A percentile compares a stretch with the other conserved stretches of the same genome.
Evolutionary conservation across 768 basidiomycete species (phyloP).

Genomic region (Mycena galericulata): DNA sequence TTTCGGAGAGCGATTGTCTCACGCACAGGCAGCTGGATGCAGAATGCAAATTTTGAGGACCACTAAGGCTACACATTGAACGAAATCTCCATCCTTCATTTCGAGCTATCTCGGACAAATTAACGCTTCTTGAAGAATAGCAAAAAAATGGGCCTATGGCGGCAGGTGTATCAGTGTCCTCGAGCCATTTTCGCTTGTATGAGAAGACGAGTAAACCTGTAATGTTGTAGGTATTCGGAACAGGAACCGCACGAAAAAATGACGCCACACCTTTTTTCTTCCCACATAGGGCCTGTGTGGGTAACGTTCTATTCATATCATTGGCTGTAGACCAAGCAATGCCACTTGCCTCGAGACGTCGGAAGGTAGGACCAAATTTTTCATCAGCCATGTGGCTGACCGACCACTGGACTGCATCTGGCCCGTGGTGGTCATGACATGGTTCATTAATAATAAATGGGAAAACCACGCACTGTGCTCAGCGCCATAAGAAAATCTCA

Average conservation of each 20-base stretch:
- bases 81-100: slow-evolving; percentile 8
- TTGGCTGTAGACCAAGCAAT: no score
- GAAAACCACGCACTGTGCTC: background rate
- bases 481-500: no score
- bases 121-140: no score
- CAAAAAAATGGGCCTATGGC: background rate
- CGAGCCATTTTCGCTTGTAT: slow-evolving; percentile 11
- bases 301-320: background rate
- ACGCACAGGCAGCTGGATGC: slow-evolving; percentile 3
- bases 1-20: background rate
- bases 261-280: slow-evolving; percentile 15
- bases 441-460: background rate
- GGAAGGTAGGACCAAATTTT: background rate
- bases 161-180: slow-evolving; percentile 19
- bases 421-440: background rate
- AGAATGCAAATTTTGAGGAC: slow-evolving; percentile 10
- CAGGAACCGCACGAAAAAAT: background rate
- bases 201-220: slow-evolving; percentile 21
- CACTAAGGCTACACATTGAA: slow-evolving; percentile 10
- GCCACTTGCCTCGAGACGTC: slow-evolving; percentile 14
- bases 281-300: background rate
- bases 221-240: background rate
- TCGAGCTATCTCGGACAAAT: background rate
- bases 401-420: background rate
- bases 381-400: slow-evolving; percentile 4